Conservation (phyloP, 148 eudicot genomes). For the Spergularia bocconei region DNA sequence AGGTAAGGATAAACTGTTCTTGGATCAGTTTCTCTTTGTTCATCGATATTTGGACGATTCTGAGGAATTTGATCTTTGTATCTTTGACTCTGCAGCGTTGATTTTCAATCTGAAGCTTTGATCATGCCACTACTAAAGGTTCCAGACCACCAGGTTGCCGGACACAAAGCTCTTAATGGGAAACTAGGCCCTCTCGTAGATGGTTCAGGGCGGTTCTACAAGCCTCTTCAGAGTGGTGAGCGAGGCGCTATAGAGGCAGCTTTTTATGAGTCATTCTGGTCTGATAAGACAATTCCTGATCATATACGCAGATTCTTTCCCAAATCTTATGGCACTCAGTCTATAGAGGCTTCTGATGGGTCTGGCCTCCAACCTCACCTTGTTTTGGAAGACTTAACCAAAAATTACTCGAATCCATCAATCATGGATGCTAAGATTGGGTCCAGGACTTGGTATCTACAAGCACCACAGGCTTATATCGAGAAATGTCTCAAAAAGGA, state of each 20-base stretch:
- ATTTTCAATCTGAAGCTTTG: background rate
- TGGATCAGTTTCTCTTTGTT: too few relatives aligned
- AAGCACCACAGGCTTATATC: slow-evolving; percentile 65
- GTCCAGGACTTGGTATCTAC: slow-evolving; percentile 79
- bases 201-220: slow-evolving; percentile 76
- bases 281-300: slow-evolving; percentile 52
- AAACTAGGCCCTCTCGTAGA: slow-evolving; percentile 84
- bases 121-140: slow-evolving; percentile 46
- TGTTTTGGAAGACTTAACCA: slow-evolving; percentile 54
- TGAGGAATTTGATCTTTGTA: background rate
- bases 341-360: slow-evolving; percentile 74
- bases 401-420: slow-evolving; percentile 49
- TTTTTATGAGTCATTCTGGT: slow-evolving; percentile 65
- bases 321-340: slow-evolving; percentile 60
- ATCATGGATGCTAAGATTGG: slow-evolving; percentile 85
- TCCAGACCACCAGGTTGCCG: slow-evolving; percentile 91
- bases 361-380: slow-evolving; percentile 74
- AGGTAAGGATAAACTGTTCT: too few relatives aligned
- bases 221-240: slow-evolving; percentile 81
- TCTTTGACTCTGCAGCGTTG: background rate
- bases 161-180: slow-evolving; percentile 68
- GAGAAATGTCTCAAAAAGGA: slow-evolving; percentile 71
- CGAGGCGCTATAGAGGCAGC: slow-evolving; percentile 66
- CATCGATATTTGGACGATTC: too few relatives aligned
- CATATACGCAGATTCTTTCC: slow-evolving; percentile 70